Evolutionary conservation across 2,329 filamentous ascomycete genomes (phyloP), one percentile per base, ranked within the genome.

Genomic region (Emergomyces pasteurianus): DNA sequence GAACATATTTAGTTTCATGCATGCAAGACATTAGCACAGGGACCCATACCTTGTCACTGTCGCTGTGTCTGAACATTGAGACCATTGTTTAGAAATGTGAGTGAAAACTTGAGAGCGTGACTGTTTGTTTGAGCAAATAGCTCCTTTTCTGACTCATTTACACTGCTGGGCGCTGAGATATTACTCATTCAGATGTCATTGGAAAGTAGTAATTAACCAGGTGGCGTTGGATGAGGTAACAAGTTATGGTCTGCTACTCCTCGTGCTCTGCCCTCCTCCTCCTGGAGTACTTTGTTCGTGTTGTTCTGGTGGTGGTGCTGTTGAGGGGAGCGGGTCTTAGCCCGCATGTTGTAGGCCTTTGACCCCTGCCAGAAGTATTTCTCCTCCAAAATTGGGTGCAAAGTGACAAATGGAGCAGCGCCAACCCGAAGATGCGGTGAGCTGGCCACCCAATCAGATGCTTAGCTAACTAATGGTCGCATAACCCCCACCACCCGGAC

Each of bases 401-500:
- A 28, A 40, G 57, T n/a, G 26, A 59, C 57, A 58, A 40, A 18
- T 34, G 7, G 47, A 28, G 28, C 23, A 28, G 43, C 43, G 18
- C 47, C 43, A 53, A 49, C 31, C 47, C 46, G 31, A 59, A 61
- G 50, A 61, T 61, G 59, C 59, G 59, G 59, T 61, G 59, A 61
- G 50, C 38, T 18, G 28, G 5, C 38, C 54, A 21, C 4, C 59
- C 59, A 61, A 61, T 61, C 42, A 58, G 46, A 31, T 12, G 49
- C n/a, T n/a, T 8, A 6, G 14, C 31, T 36, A 23, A 16, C 23
- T 8, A 9, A 60, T 18, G 34, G 18, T n/a, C 1, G 42, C 4
- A 18, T 36, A 6, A 1, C 10, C 26, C 43, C 57, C 57, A 38
- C 28, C 31, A 5, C 31, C 21, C 43, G 57, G 43, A 58, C 10